These are phyloP conservation scores for Pseudozyma tsukubaensis DNA, from an alignment of 1,284 basidiomycete species.

Conservation along the genomic window DNA sequence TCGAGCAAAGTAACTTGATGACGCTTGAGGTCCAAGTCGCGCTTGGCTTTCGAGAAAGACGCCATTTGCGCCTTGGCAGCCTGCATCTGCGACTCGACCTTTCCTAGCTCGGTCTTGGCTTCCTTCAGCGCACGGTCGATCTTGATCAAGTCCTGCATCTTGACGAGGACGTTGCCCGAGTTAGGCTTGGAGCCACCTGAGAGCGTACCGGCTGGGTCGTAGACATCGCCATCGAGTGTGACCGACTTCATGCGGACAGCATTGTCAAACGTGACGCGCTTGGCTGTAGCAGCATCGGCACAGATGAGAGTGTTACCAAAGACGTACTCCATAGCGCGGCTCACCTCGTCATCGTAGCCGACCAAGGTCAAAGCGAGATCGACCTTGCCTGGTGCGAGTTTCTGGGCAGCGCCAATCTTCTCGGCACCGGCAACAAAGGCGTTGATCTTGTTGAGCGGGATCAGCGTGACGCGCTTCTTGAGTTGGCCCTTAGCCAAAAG, in stretches of 20 bases:
- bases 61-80: constrained; percentile 73
- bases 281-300: constrained; percentile 87
- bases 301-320: constrained; percentile 95
- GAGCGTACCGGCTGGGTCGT: constrained; percentile 93
- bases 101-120: constrained; percentile 72
- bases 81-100: constrained; percentile 76
- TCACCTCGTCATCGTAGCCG: constrained; percentile 84
- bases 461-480: constrained; percentile 90
- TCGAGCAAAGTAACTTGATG: constrained; percentile 87
- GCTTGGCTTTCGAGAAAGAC: constrained; percentile 76
- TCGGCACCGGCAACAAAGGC: constrained; percentile 76
- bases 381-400: constrained; percentile 82
- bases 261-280: constrained; percentile 86
- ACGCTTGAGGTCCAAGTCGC: constrained; percentile 86
- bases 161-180: constrained; percentile 79
- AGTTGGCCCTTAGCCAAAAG: constrained; percentile 85
- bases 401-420: constrained; percentile 82
- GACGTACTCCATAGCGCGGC: constrained; percentile 90
- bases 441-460: constrained; percentile 92
- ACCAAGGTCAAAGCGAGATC: constrained; percentile 87
- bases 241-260: constrained; percentile 83
- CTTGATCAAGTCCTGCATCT: constrained; percentile 83
- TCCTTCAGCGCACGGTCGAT: constrained; percentile 75
- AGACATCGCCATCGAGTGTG: constrained; percentile 93
- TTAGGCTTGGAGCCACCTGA: constrained; percentile 89